Evolutionary conservation across 2,329 filamentous ascomycete species (phyloP), one percentile per base, ranked within the genome.

Genomic region (Fusarium xylarioides): DNA sequence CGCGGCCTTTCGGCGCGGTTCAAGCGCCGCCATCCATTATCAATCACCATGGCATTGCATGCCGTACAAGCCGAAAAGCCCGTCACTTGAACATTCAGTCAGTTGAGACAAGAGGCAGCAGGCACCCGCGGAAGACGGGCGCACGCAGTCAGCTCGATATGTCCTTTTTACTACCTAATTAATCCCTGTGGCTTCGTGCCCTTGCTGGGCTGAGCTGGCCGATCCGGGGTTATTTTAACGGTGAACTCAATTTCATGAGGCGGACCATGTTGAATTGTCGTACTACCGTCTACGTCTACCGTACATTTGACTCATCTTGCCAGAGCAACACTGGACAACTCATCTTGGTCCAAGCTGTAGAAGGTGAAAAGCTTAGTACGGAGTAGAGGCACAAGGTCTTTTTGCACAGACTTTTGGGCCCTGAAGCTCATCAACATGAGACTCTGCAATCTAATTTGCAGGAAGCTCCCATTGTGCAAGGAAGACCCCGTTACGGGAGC

Each of bases 311-410:
- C 54, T 73, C 67, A 71, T 66, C 59, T 71, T 68, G 63, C 63
- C 37, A 53, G 70, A 70, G 70, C 65, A 73, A 73, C 70, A 73
- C 35, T 37, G 70, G 52, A 73, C 71, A 73, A 65, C 71, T 61
- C 71, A 73, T 68, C 67, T 58, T 59, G 58, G 63, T 52, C 63
- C 63, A 74, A 73, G 71, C 67, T 68, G 58, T 56, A 40, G 28
- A 37, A 50, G 44, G 30, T 46, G 35, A 53, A 57, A 50, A 70
- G 32, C 46, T 32, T 10, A 30, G 30, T 28, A 28, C 26, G 26
- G 26, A 28, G 30, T 30, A 54, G 32, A 26, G 32, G 42, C 28
- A 50, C 63, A 61, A 40, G 63, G 64, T 21, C 21, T 35, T 60
- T 26, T 18, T 49, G 63, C 68, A 71, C 68, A 50, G 65, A 66